Conservation (phyloP, 2,329 filamentous ascomycete genomes). For the Xylaria sp. region DNA sequence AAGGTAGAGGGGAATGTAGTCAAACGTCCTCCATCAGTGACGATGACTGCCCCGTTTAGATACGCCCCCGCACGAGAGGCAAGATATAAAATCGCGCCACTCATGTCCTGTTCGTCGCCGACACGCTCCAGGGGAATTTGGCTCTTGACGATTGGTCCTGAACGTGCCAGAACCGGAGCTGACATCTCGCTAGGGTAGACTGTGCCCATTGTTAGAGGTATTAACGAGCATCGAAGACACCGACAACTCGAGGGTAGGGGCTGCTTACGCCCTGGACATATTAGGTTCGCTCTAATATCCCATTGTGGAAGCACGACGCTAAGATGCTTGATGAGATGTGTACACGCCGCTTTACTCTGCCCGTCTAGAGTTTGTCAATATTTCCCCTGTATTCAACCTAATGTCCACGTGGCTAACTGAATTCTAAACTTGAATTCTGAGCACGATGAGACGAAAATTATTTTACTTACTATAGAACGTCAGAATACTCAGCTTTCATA, state of each 20-base stretch:
- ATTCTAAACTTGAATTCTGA: not conserved
- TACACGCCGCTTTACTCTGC: constrained; percentile 79
- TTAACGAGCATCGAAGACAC: not conserved
- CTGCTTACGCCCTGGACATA: constrained; percentile 62
- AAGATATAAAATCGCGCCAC: constrained; percentile 72
- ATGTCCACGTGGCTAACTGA: not conserved
- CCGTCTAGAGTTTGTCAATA: constrained; percentile 59
- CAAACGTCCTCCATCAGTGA: constrained; percentile 72
- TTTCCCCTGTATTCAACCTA: not conserved
- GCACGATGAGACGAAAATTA: not conserved
- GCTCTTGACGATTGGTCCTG: constrained; percentile 53
- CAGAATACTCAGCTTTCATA: constrained; percentile 6
- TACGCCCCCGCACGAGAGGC: constrained; percentile 73
- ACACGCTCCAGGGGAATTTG: constrained; percentile 68
- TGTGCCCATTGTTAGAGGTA: constrained; percentile 44
- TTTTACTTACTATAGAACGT: constrained; percentile 33
- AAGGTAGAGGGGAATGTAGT: constrained; percentile 66
- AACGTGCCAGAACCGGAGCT: constrained; percentile 57
- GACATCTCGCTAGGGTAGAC: constrained; percentile 73
- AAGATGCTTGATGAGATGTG: constrained; percentile 78
- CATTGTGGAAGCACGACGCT: constrained; percentile 72
- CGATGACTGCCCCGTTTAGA: constrained; percentile 70
- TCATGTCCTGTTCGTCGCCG: constrained; percentile 72
- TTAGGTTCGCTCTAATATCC: constrained; percentile 63
- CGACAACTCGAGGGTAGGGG: not conserved